Evolutionary conservation across 139 green algal species (phyloP).

Genomic region (Chlorella sp.): DNA sequence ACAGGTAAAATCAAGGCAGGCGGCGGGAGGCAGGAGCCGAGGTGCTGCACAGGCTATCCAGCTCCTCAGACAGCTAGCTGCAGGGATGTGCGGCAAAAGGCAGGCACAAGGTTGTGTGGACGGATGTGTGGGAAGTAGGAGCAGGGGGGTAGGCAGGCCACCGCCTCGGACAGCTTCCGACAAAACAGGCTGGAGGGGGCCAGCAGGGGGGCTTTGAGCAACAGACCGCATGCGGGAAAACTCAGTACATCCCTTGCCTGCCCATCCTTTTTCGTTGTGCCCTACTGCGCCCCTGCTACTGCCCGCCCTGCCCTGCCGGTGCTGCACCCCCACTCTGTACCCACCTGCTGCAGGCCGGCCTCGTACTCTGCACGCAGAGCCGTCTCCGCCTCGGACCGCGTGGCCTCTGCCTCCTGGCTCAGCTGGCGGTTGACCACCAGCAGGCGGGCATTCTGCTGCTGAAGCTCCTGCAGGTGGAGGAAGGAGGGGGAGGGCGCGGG

Average conservation of each 20-base stretch:
- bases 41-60: too few species aligned
- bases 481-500: not conserved
- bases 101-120: too few species aligned
- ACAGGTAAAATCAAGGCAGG: too few species aligned
- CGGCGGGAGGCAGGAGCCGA: too few species aligned
- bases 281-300: too few species aligned
- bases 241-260: not conserved
- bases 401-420: conserved; percentile 45
- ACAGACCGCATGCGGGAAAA: not conserved
- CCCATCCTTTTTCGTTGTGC: too few species aligned
- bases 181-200: not conserved
- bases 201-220: not conserved
- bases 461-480: conserved; percentile 50
- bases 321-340: not conserved
- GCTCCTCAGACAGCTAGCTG: too few species aligned
- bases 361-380: conserved; percentile 41
- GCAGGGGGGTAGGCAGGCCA: too few species aligned
- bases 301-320: too few species aligned
- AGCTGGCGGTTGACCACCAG: conserved; percentile 60
- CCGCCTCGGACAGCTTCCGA: not conserved
- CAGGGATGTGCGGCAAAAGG: too few species aligned
- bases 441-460: conserved; percentile 59
- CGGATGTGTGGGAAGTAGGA: too few species aligned
- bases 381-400: conserved; percentile 15
- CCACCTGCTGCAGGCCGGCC: conserved; percentile 21